A percentile compares a stretch with the other conserved stretches of the same genome.
Evolutionary conservation across 2,329 filamentous ascomycete species (phyloP).

Genomic region (Lecanoromycetidae sp.): DNA sequence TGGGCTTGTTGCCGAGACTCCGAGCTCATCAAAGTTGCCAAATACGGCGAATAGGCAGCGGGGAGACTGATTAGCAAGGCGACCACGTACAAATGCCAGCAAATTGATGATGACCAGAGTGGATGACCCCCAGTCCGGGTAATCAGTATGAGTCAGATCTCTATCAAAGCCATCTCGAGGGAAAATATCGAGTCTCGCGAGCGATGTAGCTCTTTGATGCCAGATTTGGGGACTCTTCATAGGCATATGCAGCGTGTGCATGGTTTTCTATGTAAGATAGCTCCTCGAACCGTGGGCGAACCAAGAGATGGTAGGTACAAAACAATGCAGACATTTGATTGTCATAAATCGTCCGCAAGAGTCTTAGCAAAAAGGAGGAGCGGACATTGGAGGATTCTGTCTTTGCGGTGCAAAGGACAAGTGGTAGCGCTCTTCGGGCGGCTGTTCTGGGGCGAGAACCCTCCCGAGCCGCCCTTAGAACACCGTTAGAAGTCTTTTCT

Average conservation of each 20-base stretch:
- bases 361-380: too few species aligned
- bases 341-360: too few species aligned
- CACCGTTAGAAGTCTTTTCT: too few species aligned
- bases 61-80: conserved; percentile 69
- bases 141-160: conserved; percentile 96
- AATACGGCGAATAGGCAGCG: too few species aligned
- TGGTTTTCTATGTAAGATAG: too few species aligned
- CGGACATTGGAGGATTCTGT: background rate
- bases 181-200: conserved; percentile 71
- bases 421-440: background rate
- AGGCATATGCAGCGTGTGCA: background rate
- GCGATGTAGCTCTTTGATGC: conserved; percentile 85
- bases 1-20: conserved; percentile 47
- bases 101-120: conserved; percentile 82
- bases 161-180: conserved; percentile 77
- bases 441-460: too few species aligned
- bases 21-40: conserved; percentile 83
- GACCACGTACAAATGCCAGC: conserved; percentile 69
- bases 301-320: too few species aligned
- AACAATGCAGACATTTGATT: too few species aligned
- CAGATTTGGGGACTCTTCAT: conserved; percentile 35
- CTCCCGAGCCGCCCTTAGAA: too few species aligned
- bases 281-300: too few species aligned
- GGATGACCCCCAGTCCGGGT: conserved; percentile 74
- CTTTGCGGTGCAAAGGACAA: background rate